Evolutionary conservation across 371 early-diverging fungal species (phyloP).

Genomic region (Nosema muscidifuracis): DNA sequence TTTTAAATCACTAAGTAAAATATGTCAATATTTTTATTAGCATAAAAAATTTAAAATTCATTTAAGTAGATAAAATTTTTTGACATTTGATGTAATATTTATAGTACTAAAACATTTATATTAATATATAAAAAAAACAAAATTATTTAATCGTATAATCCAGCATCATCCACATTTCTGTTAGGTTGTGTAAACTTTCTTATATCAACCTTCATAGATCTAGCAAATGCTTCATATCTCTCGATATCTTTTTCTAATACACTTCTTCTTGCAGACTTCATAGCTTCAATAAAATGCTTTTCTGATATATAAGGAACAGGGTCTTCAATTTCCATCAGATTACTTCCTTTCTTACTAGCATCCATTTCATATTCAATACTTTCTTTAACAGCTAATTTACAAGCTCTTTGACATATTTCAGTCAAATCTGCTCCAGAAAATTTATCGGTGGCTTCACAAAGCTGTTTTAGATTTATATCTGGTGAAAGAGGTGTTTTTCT

Average conservation of each 20-base stretch:
- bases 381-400: conserved; percentile 95
- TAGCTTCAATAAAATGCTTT: conserved; percentile 92
- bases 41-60: too few species aligned
- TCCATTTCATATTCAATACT: conserved; percentile 82
- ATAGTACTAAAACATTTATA: neutral
- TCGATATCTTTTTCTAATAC: conserved; percentile 91
- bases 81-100: too few species aligned
- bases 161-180: conserved; percentile 44
- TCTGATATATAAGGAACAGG: conserved; percentile 79
- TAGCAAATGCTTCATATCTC: conserved; percentile 96
- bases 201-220: conserved; percentile 59
- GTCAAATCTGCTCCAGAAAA: conserved; percentile 99
- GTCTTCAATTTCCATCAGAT: conserved; percentile 67
- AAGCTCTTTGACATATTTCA: conserved; percentile 97
- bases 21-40: too few species aligned
- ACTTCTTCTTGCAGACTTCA: conserved; percentile 87
- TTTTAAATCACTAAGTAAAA: too few species aligned
- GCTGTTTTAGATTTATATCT: conserved; percentile 74
- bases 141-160: conserved; percentile 59
- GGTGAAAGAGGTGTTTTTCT: conserved; percentile 84
- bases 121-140: too few species aligned
- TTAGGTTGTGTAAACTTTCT: conserved; percentile 26
- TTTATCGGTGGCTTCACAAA: conserved; percentile 82
- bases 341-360: conserved; percentile 39
- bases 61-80: too few species aligned